Conservation (phyloP, 306 rosid genomes). For the Rosa lucieae region DNA sequence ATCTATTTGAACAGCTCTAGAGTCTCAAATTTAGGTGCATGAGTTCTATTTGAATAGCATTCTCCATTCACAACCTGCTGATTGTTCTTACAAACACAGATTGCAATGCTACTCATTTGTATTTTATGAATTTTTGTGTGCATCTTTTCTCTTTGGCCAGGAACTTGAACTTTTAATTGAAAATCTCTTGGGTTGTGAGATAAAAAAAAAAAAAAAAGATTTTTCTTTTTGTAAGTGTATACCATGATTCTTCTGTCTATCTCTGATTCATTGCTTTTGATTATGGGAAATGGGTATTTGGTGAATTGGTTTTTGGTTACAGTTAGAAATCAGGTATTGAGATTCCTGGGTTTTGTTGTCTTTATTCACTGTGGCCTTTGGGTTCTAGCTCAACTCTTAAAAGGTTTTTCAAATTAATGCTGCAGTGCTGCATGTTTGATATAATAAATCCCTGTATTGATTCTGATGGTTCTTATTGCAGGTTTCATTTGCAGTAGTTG, state of each 20-base stretch:
- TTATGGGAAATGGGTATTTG: conserved; percentile 5
- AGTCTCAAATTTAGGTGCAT: too few relatives aligned
- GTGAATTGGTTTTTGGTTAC: not conserved
- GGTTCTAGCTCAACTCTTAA: not conserved
- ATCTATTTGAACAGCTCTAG: too few relatives aligned
- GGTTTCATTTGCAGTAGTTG: not conserved
- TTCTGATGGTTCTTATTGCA: not conserved
- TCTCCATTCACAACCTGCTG: too few relatives aligned
- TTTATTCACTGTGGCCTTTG: not conserved
- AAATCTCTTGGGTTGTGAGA: too few relatives aligned
- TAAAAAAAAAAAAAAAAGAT: too few relatives aligned
- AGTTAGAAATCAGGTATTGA: conserved; percentile 9
- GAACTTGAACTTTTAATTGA: too few relatives aligned
- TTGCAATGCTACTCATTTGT: too few relatives aligned
- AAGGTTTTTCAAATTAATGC: not conserved
- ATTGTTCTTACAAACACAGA: too few relatives aligned
- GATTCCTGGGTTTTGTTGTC: not conserved
- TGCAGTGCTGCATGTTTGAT: not conserved
- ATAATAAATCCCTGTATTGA: not conserved
- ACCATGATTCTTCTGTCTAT: not conserved
- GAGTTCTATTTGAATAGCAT: too few relatives aligned
- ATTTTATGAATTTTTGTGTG: too few relatives aligned
- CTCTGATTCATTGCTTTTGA: conserved; percentile 2
- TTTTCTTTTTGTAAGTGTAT: too few relatives aligned
- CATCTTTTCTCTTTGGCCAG: too few relatives aligned